These are phyloP conservation scores for Chytriomyces hyalinus DNA, from an alignment of 192 early-diverging fungal genomes.

Conservation along the genomic window DNA sequence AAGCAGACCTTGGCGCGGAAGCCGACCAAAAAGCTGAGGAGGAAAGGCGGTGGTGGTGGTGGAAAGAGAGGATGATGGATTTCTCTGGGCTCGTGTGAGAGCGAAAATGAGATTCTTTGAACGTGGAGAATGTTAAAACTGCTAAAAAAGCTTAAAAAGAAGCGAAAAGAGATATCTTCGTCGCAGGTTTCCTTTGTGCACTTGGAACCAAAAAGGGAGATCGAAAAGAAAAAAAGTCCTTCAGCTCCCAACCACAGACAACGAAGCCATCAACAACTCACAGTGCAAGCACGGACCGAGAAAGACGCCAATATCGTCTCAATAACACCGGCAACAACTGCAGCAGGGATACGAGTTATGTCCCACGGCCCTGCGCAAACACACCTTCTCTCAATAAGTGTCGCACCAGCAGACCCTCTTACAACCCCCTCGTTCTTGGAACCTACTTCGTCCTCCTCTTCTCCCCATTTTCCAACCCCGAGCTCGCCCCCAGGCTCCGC, in stretches of 20 bases:
- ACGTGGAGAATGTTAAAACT: neutral
- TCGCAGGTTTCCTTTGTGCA: too few relatives aligned
- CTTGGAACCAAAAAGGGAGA: too few relatives aligned
- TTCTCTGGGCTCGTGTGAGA: neutral
- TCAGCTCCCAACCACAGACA: too few relatives aligned
- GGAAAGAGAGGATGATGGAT: neutral
- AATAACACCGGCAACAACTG: too few relatives aligned
- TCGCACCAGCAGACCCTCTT: neutral
- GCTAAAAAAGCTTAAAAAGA: slow-evolving; percentile 4
- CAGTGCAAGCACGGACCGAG: too few relatives aligned
- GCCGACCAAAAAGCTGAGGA: slow-evolving; percentile 12
- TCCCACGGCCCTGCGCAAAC: too few relatives aligned
- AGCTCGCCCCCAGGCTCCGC: slow-evolving; percentile 1
- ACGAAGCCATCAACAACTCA: too few relatives aligned
- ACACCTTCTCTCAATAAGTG: too few relatives aligned
- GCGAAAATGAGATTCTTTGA: neutral
- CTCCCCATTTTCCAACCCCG: slow-evolving; percentile 27
- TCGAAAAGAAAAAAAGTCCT: too few relatives aligned
- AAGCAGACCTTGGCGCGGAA: slow-evolving; percentile 7
- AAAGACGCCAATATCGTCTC: too few relatives aligned
- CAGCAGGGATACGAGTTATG: too few relatives aligned
- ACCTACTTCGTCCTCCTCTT: neutral
- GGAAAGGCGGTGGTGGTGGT: neutral
- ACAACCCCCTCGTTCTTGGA: neutral
- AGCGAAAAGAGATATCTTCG: too few relatives aligned